These are phyloP conservation scores for Papiliotrema terrestris DNA, from an alignment of 1,284 basidiomycete genomes.

Conservation along the genomic window DNA sequence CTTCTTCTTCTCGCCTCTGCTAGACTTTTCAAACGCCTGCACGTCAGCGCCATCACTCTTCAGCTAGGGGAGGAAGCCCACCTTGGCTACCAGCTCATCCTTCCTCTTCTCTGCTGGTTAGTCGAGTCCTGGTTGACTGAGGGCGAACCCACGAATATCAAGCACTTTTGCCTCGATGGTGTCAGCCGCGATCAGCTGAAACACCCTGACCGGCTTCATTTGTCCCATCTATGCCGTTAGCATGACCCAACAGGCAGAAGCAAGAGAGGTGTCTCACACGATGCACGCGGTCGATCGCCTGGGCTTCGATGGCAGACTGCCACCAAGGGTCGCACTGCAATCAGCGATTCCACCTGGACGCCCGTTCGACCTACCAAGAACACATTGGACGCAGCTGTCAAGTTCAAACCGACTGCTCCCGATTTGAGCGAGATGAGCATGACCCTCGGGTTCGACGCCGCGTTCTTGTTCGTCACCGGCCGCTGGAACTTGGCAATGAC, in stretches of 20 bases:
- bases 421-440: constrained; percentile 82
- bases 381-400: constrained; percentile 86
- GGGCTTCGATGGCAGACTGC: constrained; percentile 76
- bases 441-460: constrained; percentile 60
- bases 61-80: constrained; percentile 1
- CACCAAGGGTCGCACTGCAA: constrained; percentile 60
- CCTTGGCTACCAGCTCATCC: constrained; percentile 39
- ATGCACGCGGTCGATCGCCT: constrained; percentile 75
- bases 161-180: constrained; percentile 82
- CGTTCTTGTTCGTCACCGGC: constrained; percentile 54
- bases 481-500: constrained; percentile 68
- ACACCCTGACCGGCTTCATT: constrained; percentile 73
- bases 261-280: constrained; percentile 45
- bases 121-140: neutral
- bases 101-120: constrained; percentile 37
- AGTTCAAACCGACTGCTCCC: constrained; percentile 73
- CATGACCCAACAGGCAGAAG: constrained; percentile 12
- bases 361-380: constrained; percentile 61
- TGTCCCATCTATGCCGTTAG: constrained; percentile 61
- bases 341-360: constrained; percentile 6
- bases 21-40: constrained; percentile 43
- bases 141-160: constrained; percentile 66
- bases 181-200: constrained; percentile 80
- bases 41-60: neutral
- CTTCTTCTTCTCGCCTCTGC: constrained; percentile 23